Base-by-base conservation (phyloP, 1,284 basidiomycete genomes). In the Stereum hirsutum region DNA sequence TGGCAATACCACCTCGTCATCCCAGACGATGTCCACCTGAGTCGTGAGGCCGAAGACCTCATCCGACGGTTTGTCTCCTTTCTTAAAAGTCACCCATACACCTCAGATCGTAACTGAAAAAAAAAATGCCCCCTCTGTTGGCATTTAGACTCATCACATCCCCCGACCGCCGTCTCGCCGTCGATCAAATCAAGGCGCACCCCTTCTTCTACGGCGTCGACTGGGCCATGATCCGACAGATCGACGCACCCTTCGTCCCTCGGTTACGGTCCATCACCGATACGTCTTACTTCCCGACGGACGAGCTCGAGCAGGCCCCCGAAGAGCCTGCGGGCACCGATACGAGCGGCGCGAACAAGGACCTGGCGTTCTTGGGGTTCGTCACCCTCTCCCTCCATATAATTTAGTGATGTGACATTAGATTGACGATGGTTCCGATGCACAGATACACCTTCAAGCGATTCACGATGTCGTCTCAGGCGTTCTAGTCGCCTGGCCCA, bases 141-240 rank as follows among this genome's bases (percentile, higher is more conserved):
- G n/a, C 23, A 4, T 48, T n/a, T n/a, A 83, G 82, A 46, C 73
- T 98, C 72, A 87, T 98, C 69, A 89, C 82, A 27, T 89, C 89
- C 59, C 79, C 87, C 3, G 84, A 90, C 48, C 66, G 78, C 39
- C 78, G 95, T 46, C 61, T 96, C 39, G 82, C 68, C 42, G 85
- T 89, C 33, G 86, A 88, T 32, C 89, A 96, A 63, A 86, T 97
- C 67, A 97, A 95, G 65, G 74, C 75, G 8, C 95, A 99, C 64
- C 80, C 90, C 2, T 98, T 98, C 78, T 98, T 98, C 69, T 90
- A 86, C 54, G 95, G 95, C 28, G 95, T 95, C 19, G 94, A 96
- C 64, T 99, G 94, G 94, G 70, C 74, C 24, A 75, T 82, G 3
- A 84, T 99, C 58, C 81, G 94, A 28, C 78, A 89, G 50, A 97